phyloP scores from a whole-genome alignment of 106 monocot genomes.

The Chionographis japonica region DNA sequence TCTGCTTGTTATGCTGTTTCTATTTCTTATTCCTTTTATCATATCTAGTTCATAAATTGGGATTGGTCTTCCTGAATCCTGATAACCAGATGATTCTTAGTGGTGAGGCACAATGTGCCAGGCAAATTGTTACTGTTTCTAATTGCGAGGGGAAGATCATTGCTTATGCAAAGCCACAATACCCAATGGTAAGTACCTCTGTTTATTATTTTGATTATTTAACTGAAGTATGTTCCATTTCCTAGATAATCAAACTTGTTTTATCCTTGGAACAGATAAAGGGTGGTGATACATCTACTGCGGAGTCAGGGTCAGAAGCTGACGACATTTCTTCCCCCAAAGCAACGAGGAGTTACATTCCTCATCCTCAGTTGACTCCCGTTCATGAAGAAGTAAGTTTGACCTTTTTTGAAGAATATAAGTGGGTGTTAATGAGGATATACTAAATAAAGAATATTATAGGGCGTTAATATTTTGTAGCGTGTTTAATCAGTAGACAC shows the following conservation, averaged over 20 bases:
- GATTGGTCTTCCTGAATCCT: neutral
- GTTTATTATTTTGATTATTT: neutral
- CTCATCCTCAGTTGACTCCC: slow-evolving; percentile 50
- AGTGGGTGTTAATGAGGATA: too few relatives aligned
- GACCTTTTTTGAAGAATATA: neutral
- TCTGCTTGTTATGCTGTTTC: slow-evolving; percentile 1
- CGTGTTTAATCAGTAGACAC: too few relatives aligned
- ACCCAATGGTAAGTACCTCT: slow-evolving; percentile 31
- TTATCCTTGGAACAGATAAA: slow-evolving; percentile 36
- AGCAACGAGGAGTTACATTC: slow-evolving; percentile 19
- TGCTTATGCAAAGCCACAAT: slow-evolving; percentile 61
- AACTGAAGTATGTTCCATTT: neutral
- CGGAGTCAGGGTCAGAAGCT: slow-evolving; percentile 81
- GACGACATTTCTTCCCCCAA: slow-evolving; percentile 59
- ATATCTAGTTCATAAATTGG: neutral
- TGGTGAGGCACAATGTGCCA: slow-evolving; percentile 66
- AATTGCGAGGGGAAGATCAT: slow-evolving; percentile 66
- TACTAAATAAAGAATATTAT: too few relatives aligned
- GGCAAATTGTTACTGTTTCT: slow-evolving; percentile 75
- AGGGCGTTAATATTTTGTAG: too few relatives aligned
- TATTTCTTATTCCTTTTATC: slow-evolving; percentile 4
- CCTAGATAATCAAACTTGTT: neutral
- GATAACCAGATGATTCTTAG: slow-evolving; percentile 58
- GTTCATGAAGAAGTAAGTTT: slow-evolving; percentile 63
- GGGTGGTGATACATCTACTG: slow-evolving; percentile 65